A percentile compares a stretch with the other conserved stretches of the same genome.
phyloP scores from a whole-genome alignment of 768 basidiomycete genomes.

The Krasilnikovozyma curviuscula region DNA sequence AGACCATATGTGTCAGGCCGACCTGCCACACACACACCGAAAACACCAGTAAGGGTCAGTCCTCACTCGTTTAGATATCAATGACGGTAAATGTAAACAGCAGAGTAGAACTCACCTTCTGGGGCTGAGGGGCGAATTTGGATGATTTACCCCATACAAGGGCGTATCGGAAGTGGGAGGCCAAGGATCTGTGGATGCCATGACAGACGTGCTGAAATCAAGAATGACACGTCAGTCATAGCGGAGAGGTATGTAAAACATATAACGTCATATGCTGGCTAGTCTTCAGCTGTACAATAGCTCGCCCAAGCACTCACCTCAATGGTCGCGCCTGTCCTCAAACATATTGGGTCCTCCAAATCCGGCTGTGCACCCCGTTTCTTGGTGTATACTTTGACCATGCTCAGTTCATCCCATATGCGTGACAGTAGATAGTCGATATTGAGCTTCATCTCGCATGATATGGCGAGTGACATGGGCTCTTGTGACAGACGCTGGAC shows the following conservation, averaged over 20 bases:
- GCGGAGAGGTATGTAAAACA: constrained; percentile 19
- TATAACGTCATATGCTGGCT: too few species aligned
- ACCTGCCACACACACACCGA: constrained; percentile 28
- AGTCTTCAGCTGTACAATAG: background rate
- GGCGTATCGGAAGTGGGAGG: constrained; percentile 67
- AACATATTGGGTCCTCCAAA: constrained; percentile 59
- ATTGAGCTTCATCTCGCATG: constrained; percentile 84
- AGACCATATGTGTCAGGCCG: constrained; percentile 59
- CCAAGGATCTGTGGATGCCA: constrained; percentile 75
- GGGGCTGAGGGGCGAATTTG: constrained; percentile 20
- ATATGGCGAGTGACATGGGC: constrained; percentile 78
- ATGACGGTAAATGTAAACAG: constrained; percentile 15
- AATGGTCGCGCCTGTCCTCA: constrained; percentile 79
- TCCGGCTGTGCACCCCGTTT: constrained; percentile 90
- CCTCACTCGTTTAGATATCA: constrained; percentile 26
- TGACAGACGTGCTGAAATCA: constrained; percentile 52
- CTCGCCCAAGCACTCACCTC: constrained; percentile 39
- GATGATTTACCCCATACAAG: constrained; percentile 49
- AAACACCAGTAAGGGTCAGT: background rate
- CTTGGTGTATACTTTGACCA: constrained; percentile 90
- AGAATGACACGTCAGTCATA: too few species aligned
- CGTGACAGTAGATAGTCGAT: constrained; percentile 31
- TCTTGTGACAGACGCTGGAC: constrained; percentile 65
- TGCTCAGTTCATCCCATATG: constrained; percentile 29
- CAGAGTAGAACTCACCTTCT: constrained; percentile 19